Conservation (phyloP, 345 rosid species). For the Limnanthes douglasii region DNA sequence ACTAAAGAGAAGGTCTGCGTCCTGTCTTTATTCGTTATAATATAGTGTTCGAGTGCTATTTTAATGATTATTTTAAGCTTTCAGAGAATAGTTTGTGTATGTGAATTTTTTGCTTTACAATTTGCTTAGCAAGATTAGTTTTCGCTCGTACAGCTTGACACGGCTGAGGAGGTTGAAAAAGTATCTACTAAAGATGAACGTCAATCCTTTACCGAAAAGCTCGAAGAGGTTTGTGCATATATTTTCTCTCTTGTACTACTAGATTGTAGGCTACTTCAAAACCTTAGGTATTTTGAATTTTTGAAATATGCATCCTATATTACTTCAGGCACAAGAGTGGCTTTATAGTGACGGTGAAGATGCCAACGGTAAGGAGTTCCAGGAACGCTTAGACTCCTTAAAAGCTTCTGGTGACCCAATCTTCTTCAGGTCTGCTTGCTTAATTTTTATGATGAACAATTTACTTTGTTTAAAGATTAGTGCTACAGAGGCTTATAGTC, state of each 20-base stretch:
- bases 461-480: neutral
- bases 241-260: neutral
- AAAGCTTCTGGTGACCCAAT: constrained; percentile 70
- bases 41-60: neutral
- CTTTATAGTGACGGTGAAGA: constrained; percentile 94
- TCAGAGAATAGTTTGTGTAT: neutral
- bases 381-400: constrained; percentile 48
- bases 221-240: constrained; percentile 60
- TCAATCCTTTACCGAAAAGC: constrained; percentile 60
- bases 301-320: constrained; percentile 3
- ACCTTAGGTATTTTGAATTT: neutral
- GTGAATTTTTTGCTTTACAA: neutral
- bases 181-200: constrained; percentile 70
- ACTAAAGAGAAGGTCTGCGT: constrained; percentile 79
- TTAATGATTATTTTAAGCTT: neutral
- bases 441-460: neutral
- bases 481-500: constrained; percentile 1
- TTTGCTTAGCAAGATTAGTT: neutral
- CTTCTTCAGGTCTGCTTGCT: constrained; percentile 46
- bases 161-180: constrained; percentile 50
- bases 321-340: constrained; percentile 89
- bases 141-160: constrained; percentile 47
- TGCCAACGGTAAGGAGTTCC: constrained; percentile 65
- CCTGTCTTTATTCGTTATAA: neutral
- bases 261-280: neutral